Evolutionary conservation across 2,329 filamentous ascomycete species (phyloP).

Genomic region (Cadophora sp.): DNA sequence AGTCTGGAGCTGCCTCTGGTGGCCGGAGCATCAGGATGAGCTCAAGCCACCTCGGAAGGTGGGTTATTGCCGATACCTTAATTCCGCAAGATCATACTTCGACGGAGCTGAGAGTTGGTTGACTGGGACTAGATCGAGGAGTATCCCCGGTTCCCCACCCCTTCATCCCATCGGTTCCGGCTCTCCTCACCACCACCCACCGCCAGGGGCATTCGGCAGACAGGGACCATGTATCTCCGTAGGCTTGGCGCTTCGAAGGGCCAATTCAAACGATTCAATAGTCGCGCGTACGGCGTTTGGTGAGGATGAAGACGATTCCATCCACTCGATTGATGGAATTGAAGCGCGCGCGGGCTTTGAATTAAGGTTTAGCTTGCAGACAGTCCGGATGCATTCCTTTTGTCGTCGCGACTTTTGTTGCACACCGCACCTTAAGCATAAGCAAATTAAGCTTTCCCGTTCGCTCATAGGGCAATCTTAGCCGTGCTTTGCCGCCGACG

Average conservation of each 20-base stretch:
- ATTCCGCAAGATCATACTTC: neutral
- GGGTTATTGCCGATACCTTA: slow-evolving; percentile 6
- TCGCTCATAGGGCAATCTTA: neutral
- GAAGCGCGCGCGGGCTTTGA: neutral
- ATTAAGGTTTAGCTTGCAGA: neutral
- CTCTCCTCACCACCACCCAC: neutral
- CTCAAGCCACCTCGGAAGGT: neutral
- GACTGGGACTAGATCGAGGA: no score
- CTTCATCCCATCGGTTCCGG: no score
- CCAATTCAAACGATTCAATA: neutral
- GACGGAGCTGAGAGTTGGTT: no score
- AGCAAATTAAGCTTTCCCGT: slow-evolving; percentile 32
- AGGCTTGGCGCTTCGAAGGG: neutral
- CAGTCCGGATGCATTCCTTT: neutral
- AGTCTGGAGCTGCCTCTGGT: neutral
- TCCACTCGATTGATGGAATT: no score
- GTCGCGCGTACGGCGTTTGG: neutral
- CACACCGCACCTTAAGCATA: slow-evolving; percentile 35
- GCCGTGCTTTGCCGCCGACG: neutral
- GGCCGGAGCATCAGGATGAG: neutral
- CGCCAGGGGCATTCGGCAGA: neutral
- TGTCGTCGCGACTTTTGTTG: slow-evolving; percentile 31
- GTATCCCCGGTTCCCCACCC: neutral
- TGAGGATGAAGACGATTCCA: no score
- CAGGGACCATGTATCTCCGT: neutral